These are phyloP conservation scores for Scedosporium boydii DNA, from an alignment of 2,329 filamentous ascomycete species.

Conservation along the genomic window DNA sequence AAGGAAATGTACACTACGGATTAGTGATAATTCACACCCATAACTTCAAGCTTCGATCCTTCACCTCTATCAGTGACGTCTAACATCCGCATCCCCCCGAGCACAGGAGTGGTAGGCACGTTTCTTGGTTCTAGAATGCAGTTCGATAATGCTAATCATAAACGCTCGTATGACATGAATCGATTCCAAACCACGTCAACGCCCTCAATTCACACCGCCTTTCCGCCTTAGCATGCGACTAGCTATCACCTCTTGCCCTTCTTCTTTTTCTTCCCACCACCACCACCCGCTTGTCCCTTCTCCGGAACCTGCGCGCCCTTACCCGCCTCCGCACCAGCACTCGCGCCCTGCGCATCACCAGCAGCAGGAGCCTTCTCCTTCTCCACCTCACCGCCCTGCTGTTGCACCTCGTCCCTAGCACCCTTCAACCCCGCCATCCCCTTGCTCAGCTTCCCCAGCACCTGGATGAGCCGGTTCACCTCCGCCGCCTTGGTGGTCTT, in stretches of 20 bases:
- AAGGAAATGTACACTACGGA: not conserved
- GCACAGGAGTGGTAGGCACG: not conserved
- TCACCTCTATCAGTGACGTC: not conserved
- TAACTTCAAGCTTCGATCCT: not conserved
- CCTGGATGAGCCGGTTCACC: constrained; percentile 70
- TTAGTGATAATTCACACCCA: not conserved
- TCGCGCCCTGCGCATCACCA: constrained; percentile 21
- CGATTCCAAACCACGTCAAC: not conserved
- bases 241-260: constrained; percentile 55
- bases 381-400: constrained; percentile 19
- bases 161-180: not conserved
- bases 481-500: constrained; percentile 84
- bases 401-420: constrained; percentile 28
- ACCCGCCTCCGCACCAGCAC: constrained; percentile 16
- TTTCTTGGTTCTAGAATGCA: not conserved
- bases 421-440: constrained; percentile 51
- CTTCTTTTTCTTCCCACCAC: constrained; percentile 57
- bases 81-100: too few relatives aligned
- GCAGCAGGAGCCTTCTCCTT: constrained; percentile 19
- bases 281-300: constrained; percentile 21
- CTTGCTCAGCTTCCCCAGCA: constrained; percentile 66
- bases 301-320: constrained; percentile 17
- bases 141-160: not conserved
- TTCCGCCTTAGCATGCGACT: not conserved
- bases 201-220: not conserved